Conservation (phyloP, 2,329 filamentous ascomycete genomes). For the Allantophomopsis cytisporea region DNA sequence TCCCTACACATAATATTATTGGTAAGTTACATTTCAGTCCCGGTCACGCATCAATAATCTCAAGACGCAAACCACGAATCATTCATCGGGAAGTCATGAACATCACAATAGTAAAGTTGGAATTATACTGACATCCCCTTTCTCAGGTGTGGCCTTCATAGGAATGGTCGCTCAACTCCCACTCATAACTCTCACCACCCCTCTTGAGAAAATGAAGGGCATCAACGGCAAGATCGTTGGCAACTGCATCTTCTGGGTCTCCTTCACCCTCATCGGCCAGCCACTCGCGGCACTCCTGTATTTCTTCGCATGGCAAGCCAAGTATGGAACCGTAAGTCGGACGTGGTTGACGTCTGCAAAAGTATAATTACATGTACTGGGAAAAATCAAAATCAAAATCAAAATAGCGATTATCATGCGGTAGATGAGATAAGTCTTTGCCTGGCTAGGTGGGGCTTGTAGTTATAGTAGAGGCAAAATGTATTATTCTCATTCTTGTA, state of each 20-base stretch:
- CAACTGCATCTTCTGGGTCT: conserved; percentile 93
- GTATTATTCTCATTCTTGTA: too few species aligned
- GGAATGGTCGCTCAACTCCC: conserved; percentile 93
- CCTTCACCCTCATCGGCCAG: conserved; percentile 90
- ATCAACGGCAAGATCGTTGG: conserved; percentile 68
- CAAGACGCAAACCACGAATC: too few species aligned
- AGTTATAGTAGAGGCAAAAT: too few species aligned
- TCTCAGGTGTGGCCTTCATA: conserved; percentile 69
- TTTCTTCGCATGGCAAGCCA: conserved; percentile 97
- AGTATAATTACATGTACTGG: too few species aligned
- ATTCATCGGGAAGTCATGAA: too few species aligned
- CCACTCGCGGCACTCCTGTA: conserved; percentile 86
- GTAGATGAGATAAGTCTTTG: too few species aligned
- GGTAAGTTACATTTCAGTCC: conserved; percentile 32
- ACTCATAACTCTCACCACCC: conserved; percentile 68
- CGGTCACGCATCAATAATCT: neutral
- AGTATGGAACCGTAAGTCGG: conserved; percentile 73
- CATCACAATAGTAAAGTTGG: too few species aligned
- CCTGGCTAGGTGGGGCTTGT: too few species aligned
- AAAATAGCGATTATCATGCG: too few species aligned
- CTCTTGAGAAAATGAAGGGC: conserved; percentile 65
- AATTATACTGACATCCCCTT: too few species aligned
- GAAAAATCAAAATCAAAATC: too few species aligned
- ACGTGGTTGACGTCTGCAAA: neutral
- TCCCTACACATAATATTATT: conserved; percentile 89